phyloP scores from a whole-genome alignment of 345 rosid genomes.

The Gossypium raimondii region DNA sequence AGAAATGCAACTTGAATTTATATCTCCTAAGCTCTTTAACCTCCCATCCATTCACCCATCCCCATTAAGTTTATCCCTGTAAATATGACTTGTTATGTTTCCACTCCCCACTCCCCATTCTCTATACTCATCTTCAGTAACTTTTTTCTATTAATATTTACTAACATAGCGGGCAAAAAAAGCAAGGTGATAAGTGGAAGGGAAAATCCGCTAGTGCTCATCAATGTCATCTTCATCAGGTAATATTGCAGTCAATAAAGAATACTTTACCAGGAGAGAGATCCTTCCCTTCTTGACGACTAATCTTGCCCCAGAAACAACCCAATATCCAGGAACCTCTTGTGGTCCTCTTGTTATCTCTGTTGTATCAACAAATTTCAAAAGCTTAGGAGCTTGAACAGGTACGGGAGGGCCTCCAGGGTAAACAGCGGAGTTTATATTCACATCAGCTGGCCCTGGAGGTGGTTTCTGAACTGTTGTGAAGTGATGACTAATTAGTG shows the following conservation, averaged over 20 bases:
- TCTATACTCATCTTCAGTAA: background rate
- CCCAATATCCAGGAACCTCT: slow-evolving; percentile 95
- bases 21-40: background rate
- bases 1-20: background rate
- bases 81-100: background rate
- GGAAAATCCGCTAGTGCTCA: slow-evolving; percentile 17
- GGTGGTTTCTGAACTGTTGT: slow-evolving; percentile 72
- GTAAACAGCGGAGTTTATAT: slow-evolving; percentile 85
- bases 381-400: slow-evolving; percentile 74
- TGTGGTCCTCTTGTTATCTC: slow-evolving; percentile 94
- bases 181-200: background rate
- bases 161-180: background rate
- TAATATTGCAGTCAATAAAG: slow-evolving; percentile 54
- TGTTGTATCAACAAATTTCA: slow-evolving; percentile 83
- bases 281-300: slow-evolving; percentile 83
- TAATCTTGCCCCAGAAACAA: slow-evolving; percentile 84
- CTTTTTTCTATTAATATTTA: background rate
- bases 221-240: slow-evolving; percentile 51
- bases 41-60: background rate
- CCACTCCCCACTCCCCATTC: background rate
- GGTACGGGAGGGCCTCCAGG: slow-evolving; percentile 97
- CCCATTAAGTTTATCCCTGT: background rate
- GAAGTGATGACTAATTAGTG: slow-evolving; percentile 88
- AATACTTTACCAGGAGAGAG: slow-evolving; percentile 85
- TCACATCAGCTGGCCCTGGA: slow-evolving; percentile 84